Evolutionary conservation across 257 asterid genomes (phyloP).

Genomic region (Catharanthus roseus): DNA sequence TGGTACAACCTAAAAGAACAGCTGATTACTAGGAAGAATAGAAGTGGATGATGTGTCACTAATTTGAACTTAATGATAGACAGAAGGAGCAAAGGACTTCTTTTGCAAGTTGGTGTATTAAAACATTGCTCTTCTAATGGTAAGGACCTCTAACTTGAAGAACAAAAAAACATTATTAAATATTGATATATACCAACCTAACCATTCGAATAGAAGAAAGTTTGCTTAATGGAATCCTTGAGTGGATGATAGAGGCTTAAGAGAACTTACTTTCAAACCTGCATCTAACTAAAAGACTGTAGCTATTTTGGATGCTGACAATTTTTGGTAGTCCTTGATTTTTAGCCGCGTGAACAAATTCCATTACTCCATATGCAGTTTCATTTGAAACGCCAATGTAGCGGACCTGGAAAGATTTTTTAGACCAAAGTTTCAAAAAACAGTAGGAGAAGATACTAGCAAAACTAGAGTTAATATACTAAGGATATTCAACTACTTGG

Average conservation of each 20-base stretch:
- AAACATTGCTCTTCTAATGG: not conserved
- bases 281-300: conserved; percentile 77
- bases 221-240: not conserved
- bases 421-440: not conserved
- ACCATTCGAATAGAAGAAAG: not conserved
- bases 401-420: conserved; percentile 55
- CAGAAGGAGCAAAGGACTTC: not conserved
- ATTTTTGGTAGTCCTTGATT: conserved; percentile 82
- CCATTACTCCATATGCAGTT: conserved; percentile 94
- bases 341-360: conserved; percentile 86
- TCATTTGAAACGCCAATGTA: conserved; percentile 93
- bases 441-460: not conserved
- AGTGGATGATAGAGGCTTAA: not conserved
- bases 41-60: not conserved
- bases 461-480: not conserved
- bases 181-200: too few species aligned
- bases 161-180: not conserved
- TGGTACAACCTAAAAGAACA: not conserved
- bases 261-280: conserved; percentile 66
- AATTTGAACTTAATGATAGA: not conserved
- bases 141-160: not conserved
- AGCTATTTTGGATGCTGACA: conserved; percentile 84
- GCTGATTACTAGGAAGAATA: not conserved
- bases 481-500: not conserved
- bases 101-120: not conserved